These are phyloP conservation scores for Hyphopichia buzzinii DNA, from an alignment of 1,139 yeast species.

Conservation along the genomic window DNA sequence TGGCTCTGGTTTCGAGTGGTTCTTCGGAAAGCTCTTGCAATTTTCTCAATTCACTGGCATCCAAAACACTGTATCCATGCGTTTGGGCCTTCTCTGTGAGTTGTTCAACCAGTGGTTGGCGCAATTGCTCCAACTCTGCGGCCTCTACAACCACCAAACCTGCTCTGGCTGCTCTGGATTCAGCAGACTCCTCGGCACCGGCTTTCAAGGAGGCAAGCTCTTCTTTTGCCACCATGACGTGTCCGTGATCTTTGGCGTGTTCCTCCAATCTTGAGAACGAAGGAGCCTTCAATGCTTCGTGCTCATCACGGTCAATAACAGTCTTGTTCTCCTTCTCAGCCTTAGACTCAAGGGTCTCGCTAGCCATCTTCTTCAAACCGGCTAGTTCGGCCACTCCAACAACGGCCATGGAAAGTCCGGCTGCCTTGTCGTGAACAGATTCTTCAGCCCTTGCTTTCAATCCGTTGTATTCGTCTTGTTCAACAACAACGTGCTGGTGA, in stretches of 20 bases:
- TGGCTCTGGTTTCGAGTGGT: constrained; percentile 18
- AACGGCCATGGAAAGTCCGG: neutral
- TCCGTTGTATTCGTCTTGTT: neutral
- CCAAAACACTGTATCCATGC: constrained; percentile 4
- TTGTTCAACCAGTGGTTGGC: constrained; percentile 24
- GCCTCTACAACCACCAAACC: constrained; percentile 33
- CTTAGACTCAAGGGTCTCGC: constrained; percentile 15
- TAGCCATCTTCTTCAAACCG: constrained; percentile 8
- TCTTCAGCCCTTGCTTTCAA: constrained; percentile 2
- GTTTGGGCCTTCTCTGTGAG: constrained; percentile 25
- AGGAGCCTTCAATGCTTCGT: constrained; percentile 17
- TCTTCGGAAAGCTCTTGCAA: constrained; percentile 5
- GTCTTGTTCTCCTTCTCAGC: constrained; percentile 18
- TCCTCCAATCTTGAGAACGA: constrained; percentile 18
- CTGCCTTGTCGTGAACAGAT: constrained; percentile 4
- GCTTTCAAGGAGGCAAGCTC: constrained; percentile 19
- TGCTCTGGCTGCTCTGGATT: constrained; percentile 28
- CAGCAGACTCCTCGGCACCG: constrained; percentile 20
- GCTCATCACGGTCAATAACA: constrained; percentile 16
- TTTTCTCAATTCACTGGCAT: neutral
- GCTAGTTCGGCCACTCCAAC: neutral
- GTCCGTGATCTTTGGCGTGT: constrained; percentile 15
- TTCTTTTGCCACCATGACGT: constrained; percentile 16
- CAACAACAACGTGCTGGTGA: constrained; percentile 14
- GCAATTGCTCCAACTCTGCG: constrained; percentile 16